Evolutionary conservation across 371 early-diverging fungal species (phyloP), one percentile per base, ranked within the genome.

Genomic region (Fennellomyces sp.): DNA sequence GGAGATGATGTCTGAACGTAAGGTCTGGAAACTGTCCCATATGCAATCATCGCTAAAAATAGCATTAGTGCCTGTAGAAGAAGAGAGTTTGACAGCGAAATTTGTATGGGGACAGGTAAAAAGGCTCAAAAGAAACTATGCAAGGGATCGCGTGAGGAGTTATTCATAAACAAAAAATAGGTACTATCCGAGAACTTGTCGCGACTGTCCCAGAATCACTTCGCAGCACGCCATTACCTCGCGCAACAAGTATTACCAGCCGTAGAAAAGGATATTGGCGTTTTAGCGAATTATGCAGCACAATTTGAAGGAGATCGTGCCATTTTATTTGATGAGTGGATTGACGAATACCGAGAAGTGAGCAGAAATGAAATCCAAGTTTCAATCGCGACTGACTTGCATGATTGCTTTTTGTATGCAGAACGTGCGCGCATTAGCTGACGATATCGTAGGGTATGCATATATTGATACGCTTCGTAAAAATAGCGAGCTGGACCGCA

Each of bases 21-120:
- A 73, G 73, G 19, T 17, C 28, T 5, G 10, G 45, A 6, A 15
- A 50, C 19, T 26, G 28, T 28, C 15, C 52, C 29, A 19, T 8
- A 13, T 19, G 30, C 26, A 19, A 23, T 15, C 28, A 2, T 47
- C 10, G 15, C 57, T 19, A 41, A 45, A 19, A 31, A 26, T 47
- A 29, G 27, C 28, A 30, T 27, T 50, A 70, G 75, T 70, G 45
- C 70, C 72, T 38, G 48, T 78, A 7, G 83, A 84, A 23, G 87
- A 88, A 58, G 84, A 81, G 38, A 64, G 75, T 8, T 64, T 87
- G 7, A 68, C 84, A 2, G 57, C 86, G 30, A 87, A 87, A 55
- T 90, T 92, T 69, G 81, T 86, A 11, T 88, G 88, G 88, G 82
- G 85, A n/a, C 85, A 91, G 65, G 75, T 86, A 54, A 48, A n/a